Conservation (phyloP, 2,329 filamentous ascomycete species). For the Ilyonectria mors-panacis region DNA sequence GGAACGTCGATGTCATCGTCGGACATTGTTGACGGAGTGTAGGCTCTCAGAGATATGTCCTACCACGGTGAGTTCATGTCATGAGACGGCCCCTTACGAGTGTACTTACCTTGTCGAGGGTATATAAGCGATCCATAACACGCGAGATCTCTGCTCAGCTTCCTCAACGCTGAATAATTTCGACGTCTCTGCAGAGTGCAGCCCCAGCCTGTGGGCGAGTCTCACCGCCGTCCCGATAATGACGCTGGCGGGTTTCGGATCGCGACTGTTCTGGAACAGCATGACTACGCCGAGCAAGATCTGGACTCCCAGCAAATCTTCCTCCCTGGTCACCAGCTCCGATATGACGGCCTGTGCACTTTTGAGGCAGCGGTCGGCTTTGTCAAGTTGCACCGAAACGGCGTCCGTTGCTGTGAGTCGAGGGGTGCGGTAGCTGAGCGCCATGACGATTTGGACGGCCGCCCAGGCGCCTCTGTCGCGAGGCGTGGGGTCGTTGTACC, state of each 20-base stretch:
- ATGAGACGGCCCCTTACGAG: accelerated
- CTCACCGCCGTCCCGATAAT: conserved; percentile 58
- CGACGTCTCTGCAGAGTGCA: conserved; percentile 51
- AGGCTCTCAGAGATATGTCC: conserved; percentile 54
- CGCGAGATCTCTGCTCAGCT: conserved; percentile 52
- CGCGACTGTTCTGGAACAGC: conserved; percentile 55
- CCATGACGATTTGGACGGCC: conserved; percentile 57
- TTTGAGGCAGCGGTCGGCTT: conserved; percentile 51
- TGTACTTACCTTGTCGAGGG: conserved; percentile 55
- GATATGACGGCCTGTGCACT: conserved; percentile 57
- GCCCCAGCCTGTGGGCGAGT: conserved; percentile 54
- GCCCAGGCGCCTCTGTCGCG: conserved; percentile 53
- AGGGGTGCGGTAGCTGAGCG: conserved; percentile 52
- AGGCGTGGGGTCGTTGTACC: conserved; percentile 48
- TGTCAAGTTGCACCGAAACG: conserved; percentile 37
- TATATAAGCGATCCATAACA: conserved; percentile 61
- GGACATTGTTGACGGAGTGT: conserved; percentile 56
- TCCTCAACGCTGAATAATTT: conserved; percentile 48
- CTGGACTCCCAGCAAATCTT: conserved; percentile 57
- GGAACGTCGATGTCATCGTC: conserved; percentile 60
- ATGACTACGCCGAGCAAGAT: conserved; percentile 57
- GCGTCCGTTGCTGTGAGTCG: conserved; percentile 37
- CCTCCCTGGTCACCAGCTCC: conserved; percentile 55
- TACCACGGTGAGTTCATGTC: conserved; percentile 13
- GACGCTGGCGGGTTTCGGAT: conserved; percentile 55